Conservation (phyloP, 306 rosid genomes). For the Vachellia pachyceras region DNA sequence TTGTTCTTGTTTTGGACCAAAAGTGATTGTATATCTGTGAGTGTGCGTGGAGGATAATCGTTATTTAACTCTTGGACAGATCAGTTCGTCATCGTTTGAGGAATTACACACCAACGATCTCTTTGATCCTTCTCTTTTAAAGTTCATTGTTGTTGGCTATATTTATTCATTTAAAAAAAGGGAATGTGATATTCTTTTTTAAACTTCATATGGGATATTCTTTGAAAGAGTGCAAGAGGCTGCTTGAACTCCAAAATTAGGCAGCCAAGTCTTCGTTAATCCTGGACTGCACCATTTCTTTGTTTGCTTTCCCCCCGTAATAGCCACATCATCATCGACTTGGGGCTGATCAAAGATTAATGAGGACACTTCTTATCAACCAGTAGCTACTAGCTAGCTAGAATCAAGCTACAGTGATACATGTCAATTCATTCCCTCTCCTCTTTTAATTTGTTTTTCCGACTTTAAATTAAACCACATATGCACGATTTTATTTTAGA, state of each 20-base stretch:
- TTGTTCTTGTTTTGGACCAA: neutral
- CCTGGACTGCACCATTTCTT: constrained; percentile 3
- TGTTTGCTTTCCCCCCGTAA: too few relatives aligned
- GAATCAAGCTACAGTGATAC: neutral
- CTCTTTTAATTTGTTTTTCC: neutral
- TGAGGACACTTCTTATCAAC: neutral
- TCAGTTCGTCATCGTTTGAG: neutral
- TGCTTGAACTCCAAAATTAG: neutral
- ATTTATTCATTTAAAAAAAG: neutral
- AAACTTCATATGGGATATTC: neutral
- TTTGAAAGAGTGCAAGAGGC: neutral
- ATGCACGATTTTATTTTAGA: constrained; percentile 24
- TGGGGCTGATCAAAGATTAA: neutral
- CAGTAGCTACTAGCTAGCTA: neutral
- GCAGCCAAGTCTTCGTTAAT: neutral
- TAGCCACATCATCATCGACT: neutral
- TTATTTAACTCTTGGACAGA: neutral
- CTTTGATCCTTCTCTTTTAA: neutral
- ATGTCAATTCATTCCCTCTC: neutral
- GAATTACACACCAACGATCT: neutral
- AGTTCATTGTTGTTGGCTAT: neutral
- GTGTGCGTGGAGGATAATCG: too few relatives aligned
- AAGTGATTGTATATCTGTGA: too few relatives aligned
- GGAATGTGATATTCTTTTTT: neutral
- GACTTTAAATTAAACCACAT: neutral